These are phyloP conservation scores for sweet orange (Citrus sinensis) DNA, from an alignment of 345 rosid genomes.

Conservation along the genomic window DVS_A1.0 CM039163.1:44550501-44551000, in stretches of 20 bases:
- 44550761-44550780: neutral
- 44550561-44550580: slow-evolving; percentile 30
- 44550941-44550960: slow-evolving; percentile 66
- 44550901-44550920: too few species aligned
- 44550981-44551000: slow-evolving; percentile 89
- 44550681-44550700: slow-evolving; percentile 76
- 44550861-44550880: slow-evolving; percentile 7
- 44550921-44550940: too few species aligned
- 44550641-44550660: slow-evolving; percentile 1
- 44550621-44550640: neutral
- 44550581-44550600: slow-evolving; percentile 5
- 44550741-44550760: neutral
- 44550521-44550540: slow-evolving; percentile 53
- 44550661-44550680: slow-evolving; percentile 87
- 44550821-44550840: slow-evolving; percentile 80
- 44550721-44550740: slow-evolving; percentile 44
- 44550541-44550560: slow-evolving; percentile 74
- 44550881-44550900: neutral
- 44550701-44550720: slow-evolving; percentile 63
- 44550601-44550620: neutral
- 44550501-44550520: slow-evolving; percentile 73
- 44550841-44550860: slow-evolving; percentile 65
- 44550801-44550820: slow-evolving; percentile 62
- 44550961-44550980: slow-evolving; percentile 73
- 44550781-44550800: neutral